Conservation (phyloP, 2,329 filamentous ascomycete species). For the Trichoderma oligosporum region DNA sequence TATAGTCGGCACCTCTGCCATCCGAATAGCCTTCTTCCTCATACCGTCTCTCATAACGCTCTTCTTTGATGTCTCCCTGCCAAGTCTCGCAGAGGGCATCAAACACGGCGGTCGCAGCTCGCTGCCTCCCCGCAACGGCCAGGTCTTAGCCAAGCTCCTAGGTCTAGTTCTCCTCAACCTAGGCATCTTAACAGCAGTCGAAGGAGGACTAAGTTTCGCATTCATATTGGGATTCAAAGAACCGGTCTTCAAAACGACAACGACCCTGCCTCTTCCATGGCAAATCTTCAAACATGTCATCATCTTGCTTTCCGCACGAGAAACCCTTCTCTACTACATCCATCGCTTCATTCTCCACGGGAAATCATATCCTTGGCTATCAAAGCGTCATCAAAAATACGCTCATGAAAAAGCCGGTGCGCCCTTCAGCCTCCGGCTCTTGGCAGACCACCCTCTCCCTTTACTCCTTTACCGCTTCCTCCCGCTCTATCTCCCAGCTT, state of each 20-base stretch:
- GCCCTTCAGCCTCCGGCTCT: slow-evolving; percentile 58
- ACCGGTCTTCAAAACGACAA: slow-evolving; percentile 46
- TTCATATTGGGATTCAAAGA: slow-evolving; percentile 34
- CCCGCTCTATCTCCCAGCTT: slow-evolving; percentile 62
- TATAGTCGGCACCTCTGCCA: slow-evolving; percentile 62
- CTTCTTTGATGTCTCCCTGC: slow-evolving; percentile 65
- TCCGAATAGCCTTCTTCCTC: slow-evolving; percentile 68
- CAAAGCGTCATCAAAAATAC: slow-evolving; percentile 40
- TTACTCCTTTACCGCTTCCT: slow-evolving; percentile 61
- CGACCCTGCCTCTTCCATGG: slow-evolving; percentile 51
- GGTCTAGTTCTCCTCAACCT: slow-evolving; percentile 46
- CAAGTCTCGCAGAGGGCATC: slow-evolving; percentile 63
- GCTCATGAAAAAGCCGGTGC: slow-evolving; percentile 54
- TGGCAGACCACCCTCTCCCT: slow-evolving; percentile 65
- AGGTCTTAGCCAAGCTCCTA: slow-evolving; percentile 35
- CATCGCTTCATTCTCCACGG: slow-evolving; percentile 70
- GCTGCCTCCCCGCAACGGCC: slow-evolving; percentile 44
- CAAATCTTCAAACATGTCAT: slow-evolving; percentile 48
- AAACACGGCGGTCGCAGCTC: slow-evolving; percentile 60
- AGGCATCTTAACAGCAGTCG: slow-evolving; percentile 40
- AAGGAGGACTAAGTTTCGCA: slow-evolving; percentile 41
- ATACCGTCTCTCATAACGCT: slow-evolving; percentile 70
- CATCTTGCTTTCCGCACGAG: slow-evolving; percentile 43
- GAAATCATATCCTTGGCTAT: slow-evolving; percentile 32
- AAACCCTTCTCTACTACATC: slow-evolving; percentile 67